phyloP scores from a whole-genome alignment of 345 rosid genomes.

The Erucastrum elatum region DNA sequence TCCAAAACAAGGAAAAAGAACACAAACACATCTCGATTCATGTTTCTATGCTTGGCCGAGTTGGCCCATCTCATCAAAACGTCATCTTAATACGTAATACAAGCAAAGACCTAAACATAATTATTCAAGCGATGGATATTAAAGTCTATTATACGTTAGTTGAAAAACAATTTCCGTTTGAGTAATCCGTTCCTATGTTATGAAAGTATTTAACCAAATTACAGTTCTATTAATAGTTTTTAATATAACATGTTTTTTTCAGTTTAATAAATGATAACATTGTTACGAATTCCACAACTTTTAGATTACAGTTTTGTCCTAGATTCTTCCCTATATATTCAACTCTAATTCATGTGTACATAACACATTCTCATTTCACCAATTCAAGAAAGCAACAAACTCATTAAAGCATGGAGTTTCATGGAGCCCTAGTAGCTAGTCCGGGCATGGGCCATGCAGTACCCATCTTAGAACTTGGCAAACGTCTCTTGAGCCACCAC shows the following conservation, averaged over 20 bases:
- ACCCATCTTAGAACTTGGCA: constrained; percentile 38
- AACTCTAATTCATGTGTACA: not conserved
- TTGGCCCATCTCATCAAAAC: constrained; percentile 13
- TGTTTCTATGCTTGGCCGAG: constrained; percentile 11
- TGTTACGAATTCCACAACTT: constrained; percentile 5
- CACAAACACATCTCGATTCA: constrained; percentile 8
- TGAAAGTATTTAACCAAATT: not conserved
- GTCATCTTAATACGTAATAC: constrained; percentile 8
- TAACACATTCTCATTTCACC: constrained; percentile 8
- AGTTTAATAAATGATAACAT: not conserved
- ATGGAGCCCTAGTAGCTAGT: constrained; percentile 40
- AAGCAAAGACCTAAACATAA: not conserved
- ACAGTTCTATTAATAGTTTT: not conserved
- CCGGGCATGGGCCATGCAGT: constrained; percentile 43
- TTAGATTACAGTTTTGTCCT: constrained; percentile 2
- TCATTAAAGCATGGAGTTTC: constrained; percentile 18
- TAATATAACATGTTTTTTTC: constrained; percentile 11
- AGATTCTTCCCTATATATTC: constrained; percentile 11
- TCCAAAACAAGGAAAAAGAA: constrained; percentile 13
- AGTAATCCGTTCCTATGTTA: not conserved
- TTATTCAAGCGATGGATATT: not conserved
- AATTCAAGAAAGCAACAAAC: not conserved
- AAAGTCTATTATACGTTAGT: not conserved
- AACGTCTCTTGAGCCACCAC: constrained; percentile 29
- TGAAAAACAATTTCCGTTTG: not conserved